A percentile compares a stretch with the other conserved stretches of the same genome.
Evolutionary conservation across 2,329 filamentous ascomycete species (phyloP).

Genomic region (Sporothrix protearum): DNA sequence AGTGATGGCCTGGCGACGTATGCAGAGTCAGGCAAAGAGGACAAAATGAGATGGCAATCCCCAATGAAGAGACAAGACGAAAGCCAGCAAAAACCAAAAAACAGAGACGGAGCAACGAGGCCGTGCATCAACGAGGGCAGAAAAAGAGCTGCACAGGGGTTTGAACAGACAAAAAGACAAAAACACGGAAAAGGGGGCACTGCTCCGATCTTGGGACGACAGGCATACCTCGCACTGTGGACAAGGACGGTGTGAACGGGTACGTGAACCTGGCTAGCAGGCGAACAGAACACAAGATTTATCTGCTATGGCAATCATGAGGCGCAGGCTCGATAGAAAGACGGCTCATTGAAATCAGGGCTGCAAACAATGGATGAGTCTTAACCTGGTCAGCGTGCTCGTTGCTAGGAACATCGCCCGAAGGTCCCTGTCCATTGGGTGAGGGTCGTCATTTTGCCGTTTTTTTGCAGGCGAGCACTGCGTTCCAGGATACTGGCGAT

Average conservation of each 20-base stretch:
- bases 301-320: conserved; percentile 24
- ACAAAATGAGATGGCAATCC: background rate
- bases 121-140: background rate
- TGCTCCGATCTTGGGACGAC: conserved; percentile 19
- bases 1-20: background rate
- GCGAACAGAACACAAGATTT: conserved; percentile 14
- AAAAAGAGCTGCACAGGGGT: conserved; percentile 20
- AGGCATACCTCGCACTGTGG: background rate
- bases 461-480: background rate
- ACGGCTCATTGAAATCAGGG: background rate
- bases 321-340: conserved; percentile 6
- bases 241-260: background rate
- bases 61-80: background rate
- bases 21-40: background rate
- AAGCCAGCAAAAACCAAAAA: background rate
- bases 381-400: background rate
- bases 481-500: background rate
- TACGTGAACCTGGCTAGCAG: background rate
- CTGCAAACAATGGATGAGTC: background rate
- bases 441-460: background rate
- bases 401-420: conserved; percentile 13
- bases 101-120: background rate
- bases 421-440: background rate
- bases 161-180: background rate
- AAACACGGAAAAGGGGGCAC: background rate